A percentile compares a stretch with the other conserved stretches of the same genome.
Conservation (phyloP, 768 basidiomycete species). For the Leccinum arenicola region DNA sequence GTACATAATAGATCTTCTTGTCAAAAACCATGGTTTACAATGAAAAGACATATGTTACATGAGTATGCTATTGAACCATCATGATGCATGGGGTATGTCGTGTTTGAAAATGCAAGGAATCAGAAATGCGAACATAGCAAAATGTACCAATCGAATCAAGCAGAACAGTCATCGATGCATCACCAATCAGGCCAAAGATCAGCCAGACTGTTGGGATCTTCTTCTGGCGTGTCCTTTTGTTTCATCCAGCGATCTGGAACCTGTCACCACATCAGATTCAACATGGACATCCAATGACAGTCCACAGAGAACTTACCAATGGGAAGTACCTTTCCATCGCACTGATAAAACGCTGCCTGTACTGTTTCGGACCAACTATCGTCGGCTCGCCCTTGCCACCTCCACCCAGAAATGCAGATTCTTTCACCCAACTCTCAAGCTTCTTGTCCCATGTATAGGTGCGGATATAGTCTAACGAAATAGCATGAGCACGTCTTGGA, state of each 20-base stretch:
- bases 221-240: slow-evolving; percentile 73
- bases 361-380: slow-evolving; percentile 94
- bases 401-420: slow-evolving; percentile 84
- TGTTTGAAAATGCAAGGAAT: slow-evolving; percentile 12
- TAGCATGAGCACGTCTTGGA: slow-evolving; percentile 7
- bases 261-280: slow-evolving; percentile 35
- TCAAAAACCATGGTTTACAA: background rate
- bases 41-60: slow-evolving; percentile 12
- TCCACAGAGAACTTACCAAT: slow-evolving; percentile 47
- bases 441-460: slow-evolving; percentile 99
- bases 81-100: slow-evolving; percentile 29
- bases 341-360: slow-evolving; percentile 80
- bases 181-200: slow-evolving; percentile 70
- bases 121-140: slow-evolving; percentile 9
- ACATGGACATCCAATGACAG: background rate
- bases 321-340: slow-evolving; percentile 93
- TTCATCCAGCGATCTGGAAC: slow-evolving; percentile 93
- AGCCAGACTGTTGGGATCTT: slow-evolving; percentile 54
- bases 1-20: background rate
- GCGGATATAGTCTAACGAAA: slow-evolving; percentile 76
- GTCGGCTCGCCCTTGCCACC: slow-evolving; percentile 88
- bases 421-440: slow-evolving; percentile 97
- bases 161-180: background rate
- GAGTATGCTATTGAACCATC: slow-evolving; percentile 15
- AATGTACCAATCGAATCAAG: slow-evolving; percentile 2